These are phyloP conservation scores for Dillenia turbinata DNA, from an alignment of 164 flowering plant species.

Conservation along the genomic window DNA sequence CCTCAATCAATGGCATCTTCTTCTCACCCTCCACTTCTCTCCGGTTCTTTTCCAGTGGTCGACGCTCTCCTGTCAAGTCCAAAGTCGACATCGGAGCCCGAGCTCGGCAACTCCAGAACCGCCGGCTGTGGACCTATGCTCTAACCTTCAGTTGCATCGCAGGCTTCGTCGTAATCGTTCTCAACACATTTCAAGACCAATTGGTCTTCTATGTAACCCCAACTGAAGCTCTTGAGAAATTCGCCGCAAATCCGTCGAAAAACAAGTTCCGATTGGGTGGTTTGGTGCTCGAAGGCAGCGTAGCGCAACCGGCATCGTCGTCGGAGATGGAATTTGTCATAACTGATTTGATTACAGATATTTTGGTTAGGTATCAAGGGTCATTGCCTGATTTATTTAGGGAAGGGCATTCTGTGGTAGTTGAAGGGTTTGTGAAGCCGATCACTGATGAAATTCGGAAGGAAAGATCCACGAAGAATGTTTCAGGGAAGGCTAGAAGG, in stretches of 20 bases:
- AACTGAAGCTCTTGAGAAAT: conserved; percentile 65
- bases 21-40: conserved; percentile 8
- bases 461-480: conserved; percentile 19
- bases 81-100: conserved; percentile 69
- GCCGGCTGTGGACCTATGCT: conserved; percentile 88
- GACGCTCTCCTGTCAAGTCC: conserved; percentile 37
- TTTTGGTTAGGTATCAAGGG: conserved; percentile 66
- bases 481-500: conserved; percentile 59
- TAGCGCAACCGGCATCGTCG: conserved; percentile 47
- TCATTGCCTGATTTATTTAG: conserved; percentile 83
- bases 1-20: not conserved
- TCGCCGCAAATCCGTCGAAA: conserved; percentile 43
- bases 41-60: conserved; percentile 52
- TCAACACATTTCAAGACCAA: conserved; percentile 74
- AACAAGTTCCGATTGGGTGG: conserved; percentile 78
- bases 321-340: conserved; percentile 75
- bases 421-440: conserved; percentile 75
- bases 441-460: conserved; percentile 37
- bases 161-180: conserved; percentile 62
- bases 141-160: conserved; percentile 70
- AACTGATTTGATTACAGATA: conserved; percentile 77
- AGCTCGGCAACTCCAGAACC: conserved; percentile 78
- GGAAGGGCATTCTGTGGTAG: conserved; percentile 92
- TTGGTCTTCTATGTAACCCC: conserved; percentile 87
- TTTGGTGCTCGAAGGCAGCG: conserved; percentile 81